phyloP scores from a whole-genome alignment of 2,329 filamentous ascomycete genomes.

The Cladosporium sp. region DNA sequence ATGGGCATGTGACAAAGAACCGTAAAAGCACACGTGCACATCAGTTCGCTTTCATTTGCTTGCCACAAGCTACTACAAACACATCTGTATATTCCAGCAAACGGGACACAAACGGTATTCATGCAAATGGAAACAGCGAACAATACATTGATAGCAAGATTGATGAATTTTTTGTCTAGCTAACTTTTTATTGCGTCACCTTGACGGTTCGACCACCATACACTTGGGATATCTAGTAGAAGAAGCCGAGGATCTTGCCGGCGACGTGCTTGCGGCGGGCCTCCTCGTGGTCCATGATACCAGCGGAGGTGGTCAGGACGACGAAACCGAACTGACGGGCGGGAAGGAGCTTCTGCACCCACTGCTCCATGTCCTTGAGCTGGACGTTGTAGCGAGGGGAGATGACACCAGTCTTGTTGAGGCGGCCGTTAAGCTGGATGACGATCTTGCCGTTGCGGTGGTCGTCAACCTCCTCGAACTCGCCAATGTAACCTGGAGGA shows the following conservation, averaged over 20 bases:
- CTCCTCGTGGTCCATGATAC: slow-evolving; percentile 99
- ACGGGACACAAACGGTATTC: not conserved
- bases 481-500: slow-evolving; percentile 87
- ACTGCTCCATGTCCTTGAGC: slow-evolving; percentile 97
- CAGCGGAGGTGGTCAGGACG: slow-evolving; percentile 96
- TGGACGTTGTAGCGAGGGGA: slow-evolving; percentile 99
- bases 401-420: slow-evolving; percentile 99
- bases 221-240: slow-evolving; percentile 64
- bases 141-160: slow-evolving; percentile 12
- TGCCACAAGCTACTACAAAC: not conserved
- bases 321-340: slow-evolving; percentile 99
- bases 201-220: slow-evolving; percentile 7
- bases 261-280: slow-evolving; percentile 97
- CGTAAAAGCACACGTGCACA: not conserved
- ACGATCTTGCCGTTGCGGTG: slow-evolving; percentile 99
- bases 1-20: not conserved
- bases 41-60: not conserved
- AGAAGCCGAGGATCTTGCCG: slow-evolving; percentile 99
- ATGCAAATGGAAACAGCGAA: not conserved
- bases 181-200: slow-evolving; percentile 15
- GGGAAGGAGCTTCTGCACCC: slow-evolving; percentile 98
- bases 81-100: not conserved
- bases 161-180: slow-evolving; percentile 14
- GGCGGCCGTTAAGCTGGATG: slow-evolving; percentile 97
- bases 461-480: slow-evolving; percentile 99